phyloP scores from a whole-genome alignment of 768 basidiomycete species.

The Lentinus tigrinus region DNA sequence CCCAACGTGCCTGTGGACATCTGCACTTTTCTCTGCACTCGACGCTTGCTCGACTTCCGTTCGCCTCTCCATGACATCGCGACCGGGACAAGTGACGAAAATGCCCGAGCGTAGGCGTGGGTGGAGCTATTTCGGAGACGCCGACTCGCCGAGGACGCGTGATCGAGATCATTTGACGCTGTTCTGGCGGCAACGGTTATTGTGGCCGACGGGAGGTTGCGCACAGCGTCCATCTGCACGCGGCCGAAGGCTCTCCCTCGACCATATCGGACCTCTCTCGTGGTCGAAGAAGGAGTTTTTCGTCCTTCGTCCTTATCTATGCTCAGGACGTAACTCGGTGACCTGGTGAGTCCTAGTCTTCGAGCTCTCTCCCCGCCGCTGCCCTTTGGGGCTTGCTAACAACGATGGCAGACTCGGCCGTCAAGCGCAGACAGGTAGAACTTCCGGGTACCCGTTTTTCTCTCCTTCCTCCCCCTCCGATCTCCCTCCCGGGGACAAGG shows the following conservation, averaged over 20 bases:
- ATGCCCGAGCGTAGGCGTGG: neutral
- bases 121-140: neutral
- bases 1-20: neutral
- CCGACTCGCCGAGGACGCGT: conserved; percentile 11
- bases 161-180: conserved; percentile 5
- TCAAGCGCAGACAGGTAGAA: conserved; percentile 9
- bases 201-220: neutral
- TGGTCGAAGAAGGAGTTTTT: neutral
- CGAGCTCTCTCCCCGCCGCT: neutral
- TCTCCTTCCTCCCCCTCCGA: neutral
- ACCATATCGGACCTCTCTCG: conserved; percentile 5
- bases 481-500: neutral
- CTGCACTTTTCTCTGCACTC: neutral
- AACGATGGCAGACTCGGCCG: conserved; percentile 2
- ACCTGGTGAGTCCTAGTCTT: conserved; percentile 2
- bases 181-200: neutral
- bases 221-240: conserved; percentile 16
- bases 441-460: conserved; percentile 9
- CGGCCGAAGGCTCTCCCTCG: conserved; percentile 6
- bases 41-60: neutral
- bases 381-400: neutral
- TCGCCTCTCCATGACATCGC: too few species aligned
- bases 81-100: neutral
- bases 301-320: conserved; percentile 7
- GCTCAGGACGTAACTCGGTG: conserved; percentile 3